These are phyloP conservation scores for Bimuria novae-zelandiae DNA, from an alignment of 2,329 filamentous ascomycete species.

Conservation along the genomic window DNA sequence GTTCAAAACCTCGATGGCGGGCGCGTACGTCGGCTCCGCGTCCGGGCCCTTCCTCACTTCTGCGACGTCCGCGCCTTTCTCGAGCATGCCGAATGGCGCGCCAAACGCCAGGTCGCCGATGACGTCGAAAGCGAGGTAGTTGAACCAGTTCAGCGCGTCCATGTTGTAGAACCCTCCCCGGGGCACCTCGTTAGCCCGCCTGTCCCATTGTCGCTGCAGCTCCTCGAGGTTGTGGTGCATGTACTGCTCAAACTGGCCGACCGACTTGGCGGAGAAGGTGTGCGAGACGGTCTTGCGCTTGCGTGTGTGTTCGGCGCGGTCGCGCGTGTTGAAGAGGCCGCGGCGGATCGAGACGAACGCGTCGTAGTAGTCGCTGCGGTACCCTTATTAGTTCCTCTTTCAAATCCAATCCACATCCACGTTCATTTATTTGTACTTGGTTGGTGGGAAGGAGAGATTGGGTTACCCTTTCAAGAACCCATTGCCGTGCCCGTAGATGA, in stretches of 20 bases:
- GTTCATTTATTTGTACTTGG: background rate
- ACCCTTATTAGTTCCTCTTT: background rate
- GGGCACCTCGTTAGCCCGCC: slow-evolving; percentile 49
- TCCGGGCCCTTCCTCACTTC: slow-evolving; percentile 69
- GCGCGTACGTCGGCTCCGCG: slow-evolving; percentile 68
- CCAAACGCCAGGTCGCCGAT: slow-evolving; percentile 72
- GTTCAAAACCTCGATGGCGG: slow-evolving; percentile 87
- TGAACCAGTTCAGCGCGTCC: slow-evolving; percentile 82
- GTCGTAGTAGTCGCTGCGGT: slow-evolving; percentile 78
- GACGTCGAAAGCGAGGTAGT: slow-evolving; percentile 60
- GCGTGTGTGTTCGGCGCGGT: slow-evolving; percentile 78
- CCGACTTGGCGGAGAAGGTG: slow-evolving; percentile 81
- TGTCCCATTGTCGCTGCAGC: slow-evolving; percentile 75
- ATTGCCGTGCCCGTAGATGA: slow-evolving; percentile 71
- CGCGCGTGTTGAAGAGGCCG: slow-evolving; percentile 87
- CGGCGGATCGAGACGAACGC: slow-evolving; percentile 86
- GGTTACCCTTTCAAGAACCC: slow-evolving; percentile 54
- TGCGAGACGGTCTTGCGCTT: slow-evolving; percentile 90
- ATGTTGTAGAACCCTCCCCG: slow-evolving; percentile 62
- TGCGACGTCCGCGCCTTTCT: slow-evolving; percentile 74
- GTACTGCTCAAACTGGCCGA: slow-evolving; percentile 86
- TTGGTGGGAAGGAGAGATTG: background rate
- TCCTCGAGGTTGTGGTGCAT: slow-evolving; percentile 78
- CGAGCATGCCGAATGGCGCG: slow-evolving; percentile 81
- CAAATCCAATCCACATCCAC: background rate